Evolutionary conservation across 1,284 basidiomycete genomes (phyloP), one percentile per base, ranked within the genome.

Genomic region (Tausonia pullulans): DNA sequence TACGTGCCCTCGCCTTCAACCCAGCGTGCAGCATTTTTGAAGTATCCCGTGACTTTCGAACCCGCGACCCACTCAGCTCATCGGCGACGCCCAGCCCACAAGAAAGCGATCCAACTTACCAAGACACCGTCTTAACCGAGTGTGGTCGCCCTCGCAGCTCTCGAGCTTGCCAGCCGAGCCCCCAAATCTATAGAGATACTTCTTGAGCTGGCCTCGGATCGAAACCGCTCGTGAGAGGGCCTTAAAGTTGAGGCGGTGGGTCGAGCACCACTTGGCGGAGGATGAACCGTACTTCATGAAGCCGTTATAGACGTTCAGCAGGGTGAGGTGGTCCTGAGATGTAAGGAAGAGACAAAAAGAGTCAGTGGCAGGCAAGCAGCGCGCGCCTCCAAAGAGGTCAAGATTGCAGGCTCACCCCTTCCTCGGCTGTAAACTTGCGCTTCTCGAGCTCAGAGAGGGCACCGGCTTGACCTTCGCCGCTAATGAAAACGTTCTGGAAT

Each of bases 401-500:
- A 5, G 10, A 61, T 51, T 48, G 8, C 39, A 43, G 74, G 70
- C 82, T 72, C 67, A 90, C 90, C 69, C 96, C 96, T 83, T 99
- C 94, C 75, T 96, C 90, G 0, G 93, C 92, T 0, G 91, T 95
- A 71, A 98, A 98, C 72, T 96, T 95, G 62, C 95, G 80, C 59
- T 90, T 81, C 74, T 95, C 90, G 8, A 98, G 78, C 75, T 96
- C 91, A 8, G 88, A 90, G 61, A 92, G 74, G 0, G 90, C 88
- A 6, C 87, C 89, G 13, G 84, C 81, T n/a, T 84, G 83, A 6
- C 90, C 91, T 14, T 92, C 88, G 6, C 87, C 86, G 61, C 90
- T 87, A 48, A 93, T 75, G 74, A 97, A 97, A 3, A 87, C 84
- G 72, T 95, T 90, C 87, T 93, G 67, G 0, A 13, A n/a, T 50